These are phyloP conservation scores for Fagus sylvatica DNA, from an alignment of 306 rosid species.

Conservation along the genomic window DNA sequence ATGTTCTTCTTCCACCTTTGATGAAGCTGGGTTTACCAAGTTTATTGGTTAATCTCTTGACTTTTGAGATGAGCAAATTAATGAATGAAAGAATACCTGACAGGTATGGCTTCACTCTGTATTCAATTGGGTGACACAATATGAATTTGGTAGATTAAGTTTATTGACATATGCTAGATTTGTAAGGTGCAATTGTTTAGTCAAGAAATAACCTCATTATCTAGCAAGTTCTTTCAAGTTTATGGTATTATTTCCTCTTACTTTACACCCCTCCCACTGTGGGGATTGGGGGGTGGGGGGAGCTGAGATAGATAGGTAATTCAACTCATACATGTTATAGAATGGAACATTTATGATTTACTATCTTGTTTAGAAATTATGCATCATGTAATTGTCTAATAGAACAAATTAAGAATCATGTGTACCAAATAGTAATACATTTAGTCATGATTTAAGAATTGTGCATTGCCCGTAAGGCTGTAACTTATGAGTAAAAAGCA, in stretches of 20 bases:
- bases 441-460: not conserved
- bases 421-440: not conserved
- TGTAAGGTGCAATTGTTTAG: not conserved
- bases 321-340: too few relatives aligned
- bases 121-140: not conserved
- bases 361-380: not conserved
- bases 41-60: slow-evolving; percentile 63
- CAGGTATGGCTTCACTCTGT: slow-evolving; percentile 48
- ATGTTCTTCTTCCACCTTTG: slow-evolving; percentile 60
- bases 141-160: not conserved
- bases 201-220: not conserved
- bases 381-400: not conserved
- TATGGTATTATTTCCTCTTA: not conserved
- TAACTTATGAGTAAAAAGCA: not conserved
- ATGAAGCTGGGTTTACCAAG: slow-evolving; percentile 81
- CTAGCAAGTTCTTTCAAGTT: not conserved
- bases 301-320: too few relatives aligned
- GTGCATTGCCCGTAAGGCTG: not conserved
- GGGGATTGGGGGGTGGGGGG: too few relatives aligned
- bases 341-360: not conserved
- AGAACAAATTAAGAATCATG: not conserved
- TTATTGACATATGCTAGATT: not conserved
- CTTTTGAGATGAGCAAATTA: slow-evolving; percentile 61
- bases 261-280: too few relatives aligned
- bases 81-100: slow-evolving; percentile 61